Evolutionary conservation across 2,329 filamentous ascomycete species (phyloP), one percentile per base, ranked within the genome.

Genomic region (Fusarium fujikuroi): DNA sequence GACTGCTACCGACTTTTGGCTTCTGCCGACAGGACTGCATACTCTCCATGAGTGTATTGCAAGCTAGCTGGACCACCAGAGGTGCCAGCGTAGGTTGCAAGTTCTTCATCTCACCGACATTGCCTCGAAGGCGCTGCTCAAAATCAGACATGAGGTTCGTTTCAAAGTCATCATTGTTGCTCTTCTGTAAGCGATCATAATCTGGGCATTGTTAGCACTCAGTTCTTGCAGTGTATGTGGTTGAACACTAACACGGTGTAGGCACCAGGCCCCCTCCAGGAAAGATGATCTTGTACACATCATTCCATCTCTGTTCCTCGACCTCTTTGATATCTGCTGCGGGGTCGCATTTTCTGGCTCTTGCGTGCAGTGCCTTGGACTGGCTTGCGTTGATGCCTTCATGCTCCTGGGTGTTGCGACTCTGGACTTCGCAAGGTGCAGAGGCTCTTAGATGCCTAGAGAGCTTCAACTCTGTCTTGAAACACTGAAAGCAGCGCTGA

Each of bases 201-300:
- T 72, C 70, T 72, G 37, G 28, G 39, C 16, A n/a, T 18, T n/a
- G 32, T 69, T 63, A 69, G 69, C 44, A 50, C 25, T 49, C 7
- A 15, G 16, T 16, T 28, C 15, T 23, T 46, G 16, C 28, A 36
- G 28, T 34, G 32, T 30, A 46, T 42, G 50, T 57, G 44, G 42
- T 40, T 62, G 61, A 42, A 40, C 61, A 47, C 68, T 63, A 66
- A 74, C 72, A 74, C 8, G 64, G 72, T 3, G 71, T 61, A n/a
- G 58, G 66, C 37, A 63, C 16, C 18, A 21, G 40, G 12, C 43
- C 40, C n/a, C 62, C 68, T 7, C 34, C n/a, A 23, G 72, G 64
- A 39, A 74, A 74, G 36, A 74, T 56, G 47, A 74, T 66, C 21
- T 32, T 64, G 39, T 66, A 74, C 11, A 66, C 47, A 10, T 69